Evolutionary conservation across 306 rosid genomes (phyloP).

Genomic region (Astragalus membranaceus): DNA sequence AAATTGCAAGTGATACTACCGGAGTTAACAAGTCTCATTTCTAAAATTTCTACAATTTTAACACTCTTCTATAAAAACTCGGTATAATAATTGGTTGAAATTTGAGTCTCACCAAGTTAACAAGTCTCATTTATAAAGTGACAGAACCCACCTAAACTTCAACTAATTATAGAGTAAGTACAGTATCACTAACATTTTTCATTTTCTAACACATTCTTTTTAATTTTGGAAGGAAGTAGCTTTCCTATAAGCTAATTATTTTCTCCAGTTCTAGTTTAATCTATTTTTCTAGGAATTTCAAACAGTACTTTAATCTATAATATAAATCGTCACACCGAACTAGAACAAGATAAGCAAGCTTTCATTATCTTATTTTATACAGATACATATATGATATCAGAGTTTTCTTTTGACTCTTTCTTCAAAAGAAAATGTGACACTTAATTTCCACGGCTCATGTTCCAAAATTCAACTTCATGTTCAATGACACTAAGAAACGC

Average conservation of each 20-base stretch:
- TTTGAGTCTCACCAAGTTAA: too few species aligned
- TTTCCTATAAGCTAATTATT: neutral
- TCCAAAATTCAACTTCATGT: conserved; percentile 77
- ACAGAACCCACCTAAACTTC: too few species aligned
- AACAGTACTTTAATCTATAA: neutral
- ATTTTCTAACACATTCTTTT: too few species aligned
- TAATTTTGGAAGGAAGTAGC: neutral
- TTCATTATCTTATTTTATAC: neutral
- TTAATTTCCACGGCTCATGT: conserved; percentile 42
- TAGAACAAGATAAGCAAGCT: neutral
- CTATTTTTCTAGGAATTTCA: neutral
- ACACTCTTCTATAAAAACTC: too few species aligned
- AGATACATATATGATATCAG: too few species aligned
- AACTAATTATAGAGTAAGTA: too few species aligned
- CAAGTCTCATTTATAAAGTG: too few species aligned
- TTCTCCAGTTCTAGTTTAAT: neutral
- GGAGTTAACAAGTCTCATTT: too few species aligned
- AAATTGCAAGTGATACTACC: too few species aligned
- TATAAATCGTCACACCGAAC: neutral
- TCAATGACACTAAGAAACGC: conserved; percentile 46
- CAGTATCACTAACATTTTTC: too few species aligned
- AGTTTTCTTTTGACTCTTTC: neutral
- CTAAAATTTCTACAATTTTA: too few species aligned
- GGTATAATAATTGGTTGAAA: too few species aligned
- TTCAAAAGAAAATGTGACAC: conserved; percentile 1